Percentiles rank a stretch among this genome's conserved stretches.
Conservation (phyloP, 2,329 filamentous ascomycete genomes). For the Pseudogymnoascus sp. region DNA sequence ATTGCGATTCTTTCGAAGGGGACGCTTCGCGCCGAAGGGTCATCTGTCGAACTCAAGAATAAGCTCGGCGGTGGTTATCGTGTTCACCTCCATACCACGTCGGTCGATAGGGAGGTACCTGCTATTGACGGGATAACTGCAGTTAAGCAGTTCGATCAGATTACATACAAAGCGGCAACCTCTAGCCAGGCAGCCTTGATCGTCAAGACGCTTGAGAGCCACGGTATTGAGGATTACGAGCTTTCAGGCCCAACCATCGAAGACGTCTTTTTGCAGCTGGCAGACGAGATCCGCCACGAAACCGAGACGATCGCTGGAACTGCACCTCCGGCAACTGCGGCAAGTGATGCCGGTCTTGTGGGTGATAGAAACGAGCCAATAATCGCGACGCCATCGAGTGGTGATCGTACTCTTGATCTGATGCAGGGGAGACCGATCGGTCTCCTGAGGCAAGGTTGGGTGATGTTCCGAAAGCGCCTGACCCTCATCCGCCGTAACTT, state of each 20-base stretch:
- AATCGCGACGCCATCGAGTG: neutral
- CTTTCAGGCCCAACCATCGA: conserved; percentile 86
- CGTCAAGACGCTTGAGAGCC: conserved; percentile 58
- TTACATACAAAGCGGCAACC: conserved; percentile 61
- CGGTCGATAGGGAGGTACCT: conserved; percentile 35
- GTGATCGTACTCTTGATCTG: conserved; percentile 39
- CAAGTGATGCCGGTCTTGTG: conserved; percentile 12
- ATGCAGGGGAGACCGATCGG: conserved; percentile 61
- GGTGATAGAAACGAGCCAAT: conserved; percentile 11
- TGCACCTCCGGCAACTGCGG: conserved; percentile 15
- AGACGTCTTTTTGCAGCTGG: conserved; percentile 80
- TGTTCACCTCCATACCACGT: conserved; percentile 60
- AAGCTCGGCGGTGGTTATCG: conserved; percentile 75
- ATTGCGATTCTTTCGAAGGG: conserved; percentile 85
- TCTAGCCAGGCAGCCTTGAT: conserved; percentile 64
- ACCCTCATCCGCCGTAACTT: conserved; percentile 72
- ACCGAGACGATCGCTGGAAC: conserved; percentile 19
- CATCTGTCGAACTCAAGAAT: conserved; percentile 78
- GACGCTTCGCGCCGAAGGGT: conserved; percentile 69
- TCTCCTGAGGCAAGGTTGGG: conserved; percentile 59
- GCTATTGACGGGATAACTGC: conserved; percentile 48
- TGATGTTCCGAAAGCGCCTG: conserved; percentile 69
- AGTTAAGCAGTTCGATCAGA: conserved; percentile 58
- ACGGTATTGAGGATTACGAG: conserved; percentile 66
- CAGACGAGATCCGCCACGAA: conserved; percentile 64